Conservation (phyloP, 2,329 filamentous ascomycete genomes). For the Ceratocystis huliohia region DNA sequence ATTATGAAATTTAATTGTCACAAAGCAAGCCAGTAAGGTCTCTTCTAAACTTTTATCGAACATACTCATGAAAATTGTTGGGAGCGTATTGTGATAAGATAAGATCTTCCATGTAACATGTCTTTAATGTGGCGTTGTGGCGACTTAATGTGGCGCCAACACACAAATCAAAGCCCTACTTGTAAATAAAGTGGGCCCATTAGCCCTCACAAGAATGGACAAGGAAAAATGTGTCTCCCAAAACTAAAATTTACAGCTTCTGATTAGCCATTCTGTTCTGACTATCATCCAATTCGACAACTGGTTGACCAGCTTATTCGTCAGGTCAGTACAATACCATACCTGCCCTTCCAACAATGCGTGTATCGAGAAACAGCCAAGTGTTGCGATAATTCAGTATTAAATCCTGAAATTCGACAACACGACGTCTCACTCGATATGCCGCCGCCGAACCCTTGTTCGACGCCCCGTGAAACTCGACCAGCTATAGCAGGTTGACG, state of each 20-base stretch:
- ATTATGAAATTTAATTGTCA: background rate
- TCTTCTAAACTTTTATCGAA: too few species aligned
- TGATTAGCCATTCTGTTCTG: background rate
- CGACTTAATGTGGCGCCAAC: conserved; percentile 5
- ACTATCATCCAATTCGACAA: conserved; percentile 34
- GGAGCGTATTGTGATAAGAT: background rate
- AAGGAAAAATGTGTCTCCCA: conserved; percentile 14
- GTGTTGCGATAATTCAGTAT: background rate
- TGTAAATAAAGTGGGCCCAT: conserved; percentile 9
- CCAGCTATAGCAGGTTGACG: conserved; percentile 4
- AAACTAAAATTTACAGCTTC: conserved; percentile 12
- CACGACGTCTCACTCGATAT: background rate
- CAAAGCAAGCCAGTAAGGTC: too few species aligned
- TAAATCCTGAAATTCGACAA: background rate
- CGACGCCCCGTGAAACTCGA: background rate
- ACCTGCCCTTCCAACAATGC: background rate
- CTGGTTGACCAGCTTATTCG: conserved; percentile 36
- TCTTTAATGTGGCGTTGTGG: background rate
- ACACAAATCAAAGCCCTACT: conserved; percentile 16
- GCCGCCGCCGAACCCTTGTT: background rate
- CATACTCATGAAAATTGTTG: background rate
- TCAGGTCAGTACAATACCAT: conserved; percentile 33
- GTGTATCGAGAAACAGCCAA: background rate
- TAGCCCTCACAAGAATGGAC: conserved; percentile 14
- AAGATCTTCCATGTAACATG: background rate